Percentiles rank a stretch among this genome's conserved stretches.
These are phyloP conservation scores for Catunica adiposa DNA, from an alignment of 2,329 filamentous ascomycete genomes.

Conservation along the genomic window DNA sequence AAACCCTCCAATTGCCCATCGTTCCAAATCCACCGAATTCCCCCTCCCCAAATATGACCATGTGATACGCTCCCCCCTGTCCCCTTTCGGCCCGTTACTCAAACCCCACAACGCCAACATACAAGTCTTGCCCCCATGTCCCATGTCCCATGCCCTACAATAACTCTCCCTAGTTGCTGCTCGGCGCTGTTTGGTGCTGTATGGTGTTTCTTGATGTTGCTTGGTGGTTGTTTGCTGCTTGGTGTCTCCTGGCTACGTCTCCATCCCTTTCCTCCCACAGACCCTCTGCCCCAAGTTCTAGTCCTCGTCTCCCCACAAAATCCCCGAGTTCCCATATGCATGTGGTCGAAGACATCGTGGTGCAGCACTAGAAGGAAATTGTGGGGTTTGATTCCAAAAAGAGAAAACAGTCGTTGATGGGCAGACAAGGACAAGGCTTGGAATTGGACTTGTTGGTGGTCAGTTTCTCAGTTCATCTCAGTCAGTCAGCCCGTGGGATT, in stretches of 20 bases:
- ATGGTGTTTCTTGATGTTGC: background rate
- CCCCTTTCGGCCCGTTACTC: background rate
- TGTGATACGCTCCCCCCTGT: background rate
- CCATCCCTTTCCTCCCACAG: no score
- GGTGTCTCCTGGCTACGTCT: no score
- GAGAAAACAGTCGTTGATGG: background rate
- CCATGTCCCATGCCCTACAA: no score
- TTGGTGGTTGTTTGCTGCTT: no score
- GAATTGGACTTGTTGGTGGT: background rate
- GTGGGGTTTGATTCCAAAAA: background rate
- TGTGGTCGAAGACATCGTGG: no score
- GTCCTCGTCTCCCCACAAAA: no score
- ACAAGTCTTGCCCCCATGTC: no score
- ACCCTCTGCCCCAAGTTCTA: no score
- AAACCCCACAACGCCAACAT: no score
- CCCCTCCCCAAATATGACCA: background rate
- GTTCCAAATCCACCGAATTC: background rate
- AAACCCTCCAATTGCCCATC: background rate
- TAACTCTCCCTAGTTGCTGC: background rate
- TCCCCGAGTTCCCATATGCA: no score
- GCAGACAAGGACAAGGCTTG: background rate
- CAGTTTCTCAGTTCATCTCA: background rate
- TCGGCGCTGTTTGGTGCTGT: background rate
- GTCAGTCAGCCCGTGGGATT: background rate
- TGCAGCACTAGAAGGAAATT: no score